Evolutionary conservation across 805 yeast genomes (phyloP), one percentile per base, ranked within the genome.

Genomic region (Kazachstania psychrophila): DNA sequence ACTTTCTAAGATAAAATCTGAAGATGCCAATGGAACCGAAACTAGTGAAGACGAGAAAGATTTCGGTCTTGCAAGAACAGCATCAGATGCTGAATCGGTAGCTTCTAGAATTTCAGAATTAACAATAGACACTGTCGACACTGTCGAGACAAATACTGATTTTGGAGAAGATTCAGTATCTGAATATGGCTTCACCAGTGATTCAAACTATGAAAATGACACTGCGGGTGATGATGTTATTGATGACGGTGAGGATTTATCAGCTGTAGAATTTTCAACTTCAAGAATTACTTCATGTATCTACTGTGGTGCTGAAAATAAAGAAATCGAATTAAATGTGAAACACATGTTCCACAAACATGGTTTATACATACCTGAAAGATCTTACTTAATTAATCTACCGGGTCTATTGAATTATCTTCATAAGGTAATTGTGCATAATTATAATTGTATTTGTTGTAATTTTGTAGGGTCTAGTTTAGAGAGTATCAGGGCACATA

Each of bases 351-450:
- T 73, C 51, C 69, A 68, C 40, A 65, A 59, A 25, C 96, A 83
- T 58, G 97, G 97, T 2, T 67, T 92, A 29, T 92, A 80, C 43
- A 70, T 92, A 6, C 98, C 98, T 1, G 96, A 92, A 57, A 65
- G 69, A 42, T 69, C 73, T 12, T 87, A 74, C 50, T 66, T 92
- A 33, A 64, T 61, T 0, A 85, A 88, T 55, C 62, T 73, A 33
- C 69, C 65, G 27, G 97, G 96, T 0, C 66, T 92, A 28, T 58
- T 92, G n/a, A 56, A 62, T 2, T 84, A 83, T 52, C 60, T 92
- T 41, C 84, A 82, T 29, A 92, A 86, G 45, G 79, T 81, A 48
- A 75, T 89, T 37, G 82, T 88, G 8, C 69, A 78, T 30, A 96
- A 96, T 27, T 79, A 84, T 47, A 73, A 80, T 45, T 92, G 98